Conservation (phyloP, 768 basidiomycete genomes). For the Amanita pallidorosea region DNA sequence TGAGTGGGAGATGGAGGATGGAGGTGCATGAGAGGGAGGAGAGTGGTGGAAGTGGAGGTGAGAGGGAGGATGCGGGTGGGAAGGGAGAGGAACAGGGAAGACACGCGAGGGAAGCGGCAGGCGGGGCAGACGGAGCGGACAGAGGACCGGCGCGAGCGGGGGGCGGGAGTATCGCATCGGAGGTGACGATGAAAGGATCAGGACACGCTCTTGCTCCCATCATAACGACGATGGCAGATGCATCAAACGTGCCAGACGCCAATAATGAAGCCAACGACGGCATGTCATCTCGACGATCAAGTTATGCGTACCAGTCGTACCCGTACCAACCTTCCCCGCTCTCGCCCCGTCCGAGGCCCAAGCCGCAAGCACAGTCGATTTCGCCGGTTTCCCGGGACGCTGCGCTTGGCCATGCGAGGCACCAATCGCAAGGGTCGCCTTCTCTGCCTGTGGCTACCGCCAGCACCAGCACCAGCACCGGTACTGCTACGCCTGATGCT, state of each 20-base stretch:
- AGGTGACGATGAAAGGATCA: slow-evolving; percentile 1
- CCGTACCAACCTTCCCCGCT: background rate
- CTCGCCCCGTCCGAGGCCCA: background rate
- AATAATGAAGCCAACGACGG: background rate
- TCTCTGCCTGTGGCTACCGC: background rate
- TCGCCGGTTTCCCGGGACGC: background rate
- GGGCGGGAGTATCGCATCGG: background rate
- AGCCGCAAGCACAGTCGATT: background rate
- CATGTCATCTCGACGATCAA: background rate
- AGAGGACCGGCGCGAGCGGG: slow-evolving; percentile 1
- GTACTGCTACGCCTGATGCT: background rate
- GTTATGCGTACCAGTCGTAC: background rate
- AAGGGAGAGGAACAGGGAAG: background rate
- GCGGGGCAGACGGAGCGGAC: background rate
- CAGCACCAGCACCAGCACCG: background rate
- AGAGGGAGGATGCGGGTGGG: slow-evolving; percentile 1
- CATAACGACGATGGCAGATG: too few species aligned
- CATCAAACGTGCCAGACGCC: background rate
- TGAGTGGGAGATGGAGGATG: slow-evolving; percentile 30
- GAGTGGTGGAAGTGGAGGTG: slow-evolving; percentile 7
- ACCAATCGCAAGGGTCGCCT: background rate
- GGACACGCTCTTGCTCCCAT: too few species aligned
- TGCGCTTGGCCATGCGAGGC: background rate
- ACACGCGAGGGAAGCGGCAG: slow-evolving; percentile 6
- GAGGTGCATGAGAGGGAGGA: slow-evolving; percentile 8